phyloP scores from a whole-genome alignment of 2,329 filamentous ascomycete species.

The Neospermospora avenae region DNA sequence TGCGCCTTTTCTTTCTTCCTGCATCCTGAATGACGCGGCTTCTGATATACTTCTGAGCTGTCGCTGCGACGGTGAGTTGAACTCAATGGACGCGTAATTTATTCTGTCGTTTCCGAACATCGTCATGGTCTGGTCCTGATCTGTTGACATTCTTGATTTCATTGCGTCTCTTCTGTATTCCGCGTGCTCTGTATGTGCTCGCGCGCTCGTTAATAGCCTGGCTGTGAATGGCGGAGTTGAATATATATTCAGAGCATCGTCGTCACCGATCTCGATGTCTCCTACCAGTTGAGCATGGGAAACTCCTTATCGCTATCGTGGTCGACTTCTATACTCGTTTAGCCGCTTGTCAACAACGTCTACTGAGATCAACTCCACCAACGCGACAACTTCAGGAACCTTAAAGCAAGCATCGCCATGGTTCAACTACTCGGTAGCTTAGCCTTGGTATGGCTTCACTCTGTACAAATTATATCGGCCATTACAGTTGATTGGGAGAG shows the following conservation, averaged over 20 bases:
- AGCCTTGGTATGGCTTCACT: conserved; percentile 1
- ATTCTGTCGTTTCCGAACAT: too few species aligned
- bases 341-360: neutral
- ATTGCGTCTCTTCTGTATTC: too few species aligned
- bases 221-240: neutral
- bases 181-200: too few species aligned
- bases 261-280: neutral
- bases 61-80: too few species aligned
- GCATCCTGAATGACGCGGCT: neutral
- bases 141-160: too few species aligned
- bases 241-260: neutral
- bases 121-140: too few species aligned
- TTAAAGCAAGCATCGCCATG: conserved; percentile 2
- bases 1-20: neutral
- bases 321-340: neutral
- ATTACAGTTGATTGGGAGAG: conserved; percentile 7
- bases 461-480: neutral
- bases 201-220: neutral
- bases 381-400: neutral
- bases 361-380: neutral
- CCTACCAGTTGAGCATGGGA: neutral
- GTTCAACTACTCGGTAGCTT: neutral
- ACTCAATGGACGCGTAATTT: too few species aligned
- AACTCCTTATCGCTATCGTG: neutral
- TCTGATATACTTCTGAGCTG: too few species aligned